Conservation (phyloP, 495 filamentous ascomycete species). For the Astrocystis sublimbata region DNA sequence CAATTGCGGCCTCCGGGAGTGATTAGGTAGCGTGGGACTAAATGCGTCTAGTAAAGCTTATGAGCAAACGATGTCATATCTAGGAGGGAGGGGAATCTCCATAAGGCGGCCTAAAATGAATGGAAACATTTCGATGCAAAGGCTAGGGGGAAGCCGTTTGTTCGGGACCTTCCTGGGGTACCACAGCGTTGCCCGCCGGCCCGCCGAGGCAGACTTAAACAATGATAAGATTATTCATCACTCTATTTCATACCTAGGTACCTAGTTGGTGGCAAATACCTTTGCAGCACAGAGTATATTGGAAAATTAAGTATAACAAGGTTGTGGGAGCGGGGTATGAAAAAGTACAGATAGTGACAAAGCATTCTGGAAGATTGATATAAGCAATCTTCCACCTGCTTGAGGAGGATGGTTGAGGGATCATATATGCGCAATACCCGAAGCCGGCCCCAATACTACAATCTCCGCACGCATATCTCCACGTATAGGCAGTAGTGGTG, state of each 20-base stretch:
- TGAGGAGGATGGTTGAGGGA: not conserved
- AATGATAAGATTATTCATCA: not conserved
- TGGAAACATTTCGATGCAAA: too few relatives aligned
- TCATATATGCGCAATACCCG: not conserved
- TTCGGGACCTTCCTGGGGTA: too few relatives aligned
- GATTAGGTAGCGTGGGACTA: not conserved
- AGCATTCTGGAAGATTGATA: not conserved
- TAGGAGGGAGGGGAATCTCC: too few relatives aligned
- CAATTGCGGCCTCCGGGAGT: constrained; percentile 10
- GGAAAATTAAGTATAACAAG: not conserved
- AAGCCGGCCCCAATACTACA: too few relatives aligned
- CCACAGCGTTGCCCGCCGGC: too few relatives aligned
- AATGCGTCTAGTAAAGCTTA: not conserved
- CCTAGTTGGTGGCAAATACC: not conserved
- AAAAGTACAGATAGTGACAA: not conserved
- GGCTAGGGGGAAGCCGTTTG: too few relatives aligned
- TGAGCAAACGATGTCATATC: not conserved
- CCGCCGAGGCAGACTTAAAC: not conserved
- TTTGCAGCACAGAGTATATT: not conserved
- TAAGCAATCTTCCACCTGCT: too few relatives aligned
- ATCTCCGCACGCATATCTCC: not conserved
- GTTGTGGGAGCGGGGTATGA: constrained; percentile 2
- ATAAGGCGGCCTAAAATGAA: too few relatives aligned
- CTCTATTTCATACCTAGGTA: too few relatives aligned
- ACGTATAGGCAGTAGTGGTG: not conserved